Percentiles rank a stretch among this genome's conserved stretches.
Evolutionary conservation across 1,284 basidiomycete genomes (phyloP).

Genomic region (Trichosporon asahii): DNA sequence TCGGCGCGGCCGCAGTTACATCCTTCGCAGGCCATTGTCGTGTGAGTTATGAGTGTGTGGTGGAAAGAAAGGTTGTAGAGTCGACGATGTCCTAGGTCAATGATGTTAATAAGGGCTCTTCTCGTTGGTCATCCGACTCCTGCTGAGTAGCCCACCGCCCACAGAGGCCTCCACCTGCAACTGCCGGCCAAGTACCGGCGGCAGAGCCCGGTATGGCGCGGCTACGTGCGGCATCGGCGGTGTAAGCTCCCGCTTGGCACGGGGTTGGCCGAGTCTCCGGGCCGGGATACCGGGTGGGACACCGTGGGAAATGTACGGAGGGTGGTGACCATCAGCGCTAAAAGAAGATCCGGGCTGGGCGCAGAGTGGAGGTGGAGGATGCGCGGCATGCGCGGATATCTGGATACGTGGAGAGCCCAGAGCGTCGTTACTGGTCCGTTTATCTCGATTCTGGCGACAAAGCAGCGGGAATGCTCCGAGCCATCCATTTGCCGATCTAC

Average conservation of each 20-base stretch:
- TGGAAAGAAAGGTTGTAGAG: background rate
- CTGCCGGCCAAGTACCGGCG: background rate
- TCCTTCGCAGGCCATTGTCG: constrained; percentile 1
- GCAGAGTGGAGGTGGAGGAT: too few species aligned
- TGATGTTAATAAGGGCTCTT: background rate
- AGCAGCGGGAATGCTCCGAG: too few species aligned
- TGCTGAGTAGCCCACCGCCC: background rate
- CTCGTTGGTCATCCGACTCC: background rate
- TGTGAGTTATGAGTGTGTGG: background rate
- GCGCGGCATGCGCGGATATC: too few species aligned
- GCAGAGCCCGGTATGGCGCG: background rate
- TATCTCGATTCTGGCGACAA: too few species aligned
- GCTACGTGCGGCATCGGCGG: background rate
- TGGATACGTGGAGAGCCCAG: too few species aligned
- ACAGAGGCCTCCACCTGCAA: background rate
- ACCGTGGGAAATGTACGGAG: background rate
- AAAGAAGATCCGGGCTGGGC: too few species aligned
- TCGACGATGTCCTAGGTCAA: too few species aligned
- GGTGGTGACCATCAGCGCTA: too few species aligned
- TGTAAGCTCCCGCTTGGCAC: background rate
- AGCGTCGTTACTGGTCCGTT: too few species aligned
- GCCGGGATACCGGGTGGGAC: background rate
- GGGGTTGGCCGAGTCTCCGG: background rate
- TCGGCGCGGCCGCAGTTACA: background rate
- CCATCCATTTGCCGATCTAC: too few species aligned